Conservation (phyloP, 306 rosid species). For the Vachellia pachyceras region DNA sequence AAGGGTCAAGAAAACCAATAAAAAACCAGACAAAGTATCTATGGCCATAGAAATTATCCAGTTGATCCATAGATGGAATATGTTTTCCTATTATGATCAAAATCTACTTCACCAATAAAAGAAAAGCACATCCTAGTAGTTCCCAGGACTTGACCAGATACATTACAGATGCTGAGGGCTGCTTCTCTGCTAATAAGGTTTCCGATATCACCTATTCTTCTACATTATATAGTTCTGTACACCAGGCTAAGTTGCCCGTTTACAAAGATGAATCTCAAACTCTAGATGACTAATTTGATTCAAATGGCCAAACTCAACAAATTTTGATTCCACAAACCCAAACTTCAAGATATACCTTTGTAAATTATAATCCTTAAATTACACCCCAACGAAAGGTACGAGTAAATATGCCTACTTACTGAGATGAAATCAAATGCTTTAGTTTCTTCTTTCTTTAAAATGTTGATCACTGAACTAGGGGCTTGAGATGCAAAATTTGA, state of each 20-base stretch:
- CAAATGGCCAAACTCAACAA: conserved; percentile 18
- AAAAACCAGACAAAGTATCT: neutral
- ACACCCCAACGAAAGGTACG: conserved; percentile 1
- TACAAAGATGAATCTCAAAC: conserved; percentile 20
- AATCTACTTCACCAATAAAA: neutral
- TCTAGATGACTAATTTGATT: conserved; percentile 10
- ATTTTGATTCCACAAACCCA: conserved; percentile 26
- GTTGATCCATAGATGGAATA: neutral
- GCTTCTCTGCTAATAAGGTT: neutral
- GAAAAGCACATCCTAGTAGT: neutral
- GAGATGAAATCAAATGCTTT: conserved; percentile 97
- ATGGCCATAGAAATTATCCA: neutral
- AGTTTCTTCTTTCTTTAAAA: conserved; percentile 85
- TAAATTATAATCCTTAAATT: conserved; percentile 29
- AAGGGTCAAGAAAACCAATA: conserved; percentile 31
- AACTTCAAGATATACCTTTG: conserved; percentile 26
- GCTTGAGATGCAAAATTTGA: conserved; percentile 63
- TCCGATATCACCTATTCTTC: conserved; percentile 22
- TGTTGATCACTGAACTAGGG: conserved; percentile 63
- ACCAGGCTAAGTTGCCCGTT: too few relatives aligned
- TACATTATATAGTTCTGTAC: neutral
- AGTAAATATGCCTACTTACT: conserved; percentile 59
- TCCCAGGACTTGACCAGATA: neutral
- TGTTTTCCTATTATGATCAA: neutral
- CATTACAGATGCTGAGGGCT: conserved; percentile 6